Percentiles rank a stretch among this genome's conserved stretches.
These are phyloP conservation scores for Geotrichum restrictum DNA, from an alignment of 1,139 yeast species.

Conservation along the genomic window DNA sequence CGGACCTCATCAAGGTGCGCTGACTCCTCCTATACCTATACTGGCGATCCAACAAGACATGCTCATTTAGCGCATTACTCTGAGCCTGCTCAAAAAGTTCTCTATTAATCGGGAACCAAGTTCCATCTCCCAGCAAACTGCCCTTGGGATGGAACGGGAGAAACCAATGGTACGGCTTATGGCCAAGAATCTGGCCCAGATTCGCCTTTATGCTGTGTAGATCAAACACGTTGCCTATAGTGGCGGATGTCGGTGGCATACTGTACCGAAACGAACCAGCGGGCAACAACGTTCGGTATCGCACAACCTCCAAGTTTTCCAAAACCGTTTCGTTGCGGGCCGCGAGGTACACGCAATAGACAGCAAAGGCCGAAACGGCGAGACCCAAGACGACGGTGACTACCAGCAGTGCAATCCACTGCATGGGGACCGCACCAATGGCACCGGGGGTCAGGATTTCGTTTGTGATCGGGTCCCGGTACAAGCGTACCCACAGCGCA, in stretches of 20 bases:
- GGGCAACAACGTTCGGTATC: constrained; percentile 47
- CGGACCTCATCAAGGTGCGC: constrained; percentile 1
- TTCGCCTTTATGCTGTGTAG: constrained; percentile 55
- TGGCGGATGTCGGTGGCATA: constrained; percentile 40
- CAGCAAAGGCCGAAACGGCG: constrained; percentile 58
- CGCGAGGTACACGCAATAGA: constrained; percentile 57
- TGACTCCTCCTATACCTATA: constrained; percentile 13
- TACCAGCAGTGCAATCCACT: constrained; percentile 57
- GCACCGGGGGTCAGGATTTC: neutral
- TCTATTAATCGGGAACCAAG: constrained; percentile 17
- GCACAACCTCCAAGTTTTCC: constrained; percentile 64
- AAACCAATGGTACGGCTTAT: constrained; percentile 59
- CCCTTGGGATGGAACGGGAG: constrained; percentile 46
- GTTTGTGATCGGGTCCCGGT: neutral
- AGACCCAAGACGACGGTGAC: constrained; percentile 57
- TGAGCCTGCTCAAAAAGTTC: constrained; percentile 11
- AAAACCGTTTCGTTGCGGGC: constrained; percentile 70
- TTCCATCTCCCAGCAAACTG: constrained; percentile 13
- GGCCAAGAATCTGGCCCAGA: constrained; percentile 73
- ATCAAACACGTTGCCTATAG: constrained; percentile 69
- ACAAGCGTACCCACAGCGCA: constrained; percentile 35
- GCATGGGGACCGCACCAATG: constrained; percentile 50
- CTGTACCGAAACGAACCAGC: constrained; percentile 42
- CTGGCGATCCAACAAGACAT: constrained; percentile 9
- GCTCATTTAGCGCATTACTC: constrained; percentile 9